Base-by-base conservation (phyloP, 352 stramenopile genomes). In the Phytophthora capsici region DNA sequence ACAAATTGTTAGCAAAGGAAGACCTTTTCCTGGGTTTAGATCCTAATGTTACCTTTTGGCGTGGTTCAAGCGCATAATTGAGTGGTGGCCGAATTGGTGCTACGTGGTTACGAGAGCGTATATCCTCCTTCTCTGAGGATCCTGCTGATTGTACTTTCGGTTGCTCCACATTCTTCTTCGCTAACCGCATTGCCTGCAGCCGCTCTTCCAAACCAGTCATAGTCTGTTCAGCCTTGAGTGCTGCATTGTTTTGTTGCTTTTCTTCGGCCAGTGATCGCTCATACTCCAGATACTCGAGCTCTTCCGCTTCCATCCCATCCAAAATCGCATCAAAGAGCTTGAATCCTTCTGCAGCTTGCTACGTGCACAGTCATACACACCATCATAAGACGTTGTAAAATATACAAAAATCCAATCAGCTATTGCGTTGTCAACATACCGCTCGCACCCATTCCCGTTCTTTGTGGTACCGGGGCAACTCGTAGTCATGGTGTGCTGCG, bases 291-390 rank as follows among this genome's bases (percentile, higher is more conserved):
- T 83, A 75, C 37, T 90, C 81, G 2, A 69, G 51, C 45, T 94
- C 86, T 47, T 89, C 80, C 2, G 71, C 66, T 56, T 91, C 77
- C 83, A 94, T 94, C 14, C 86, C 86, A 68, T 92, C 80, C 41
- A 94, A 74, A 66, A 94, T 94, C 0, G 73, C 69, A 47, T 94
- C 84, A 38, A 94, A 91, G 6, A 94, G 65, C 50, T 73, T 79
- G 19, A 82, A 77, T 4, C 80, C 86, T 41, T 81, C 64, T 55
- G 72, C 66, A 43, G 83, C 84, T 89, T 91, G 82, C 86, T 94
- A 66, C 37, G 8, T 30, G 30, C 41, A 71, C 16, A 57, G 20
- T 38, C 6, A 53, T 12, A 38, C 30, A 36, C 30, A 28, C 6
- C 34, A 17, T 52, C 26, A 37, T 65, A 44, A 63, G 25, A 60